phyloP scores from a whole-genome alignment of 139 green algal species.

The Picochlorum sp. region DNA sequence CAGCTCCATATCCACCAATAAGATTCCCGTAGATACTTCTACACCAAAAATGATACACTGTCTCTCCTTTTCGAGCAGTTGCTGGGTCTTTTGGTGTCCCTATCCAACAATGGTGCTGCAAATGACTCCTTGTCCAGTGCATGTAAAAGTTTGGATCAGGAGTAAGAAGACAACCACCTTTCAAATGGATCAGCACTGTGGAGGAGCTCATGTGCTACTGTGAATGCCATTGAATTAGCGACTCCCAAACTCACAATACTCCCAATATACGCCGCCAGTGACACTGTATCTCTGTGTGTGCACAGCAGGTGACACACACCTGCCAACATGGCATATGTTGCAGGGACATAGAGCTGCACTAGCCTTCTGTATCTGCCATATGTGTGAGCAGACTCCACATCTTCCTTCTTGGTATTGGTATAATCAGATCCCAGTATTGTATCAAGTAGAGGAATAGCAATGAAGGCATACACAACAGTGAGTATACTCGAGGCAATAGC shows the following conservation, averaged over 20 bases:
- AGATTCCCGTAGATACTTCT: conserved; percentile 34
- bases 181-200: conserved; percentile 31
- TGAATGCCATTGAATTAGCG: conserved; percentile 33
- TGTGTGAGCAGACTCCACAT: background rate
- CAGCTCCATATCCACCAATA: conserved; percentile 17
- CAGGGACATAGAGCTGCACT: conserved; percentile 15
- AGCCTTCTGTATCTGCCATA: conserved; percentile 8
- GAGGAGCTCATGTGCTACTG: conserved; percentile 35
- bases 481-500: conserved; percentile 15
- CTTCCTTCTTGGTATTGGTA: conserved; percentile 10
- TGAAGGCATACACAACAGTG: conserved; percentile 32
- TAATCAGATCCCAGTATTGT: conserved; percentile 26
- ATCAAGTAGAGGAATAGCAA: conserved; percentile 30
- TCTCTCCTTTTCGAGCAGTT: conserved; percentile 37
- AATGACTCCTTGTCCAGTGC: conserved; percentile 41
- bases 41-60: conserved; percentile 42
- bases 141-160: conserved; percentile 40
- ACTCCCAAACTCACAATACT: background rate
- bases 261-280: conserved; percentile 19
- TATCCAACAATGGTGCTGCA: conserved; percentile 46
- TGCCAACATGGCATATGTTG: conserved; percentile 18
- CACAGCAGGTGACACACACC: conserved; percentile 14
- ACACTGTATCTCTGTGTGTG: conserved; percentile 1
- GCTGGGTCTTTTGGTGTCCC: conserved; percentile 38
- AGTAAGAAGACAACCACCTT: conserved; percentile 20